A percentile compares a stretch with the other conserved stretches of the same genome.
Conservation (phyloP, 371 early-diverging fungal genomes). For the Zychaea mexicana region DNA sequence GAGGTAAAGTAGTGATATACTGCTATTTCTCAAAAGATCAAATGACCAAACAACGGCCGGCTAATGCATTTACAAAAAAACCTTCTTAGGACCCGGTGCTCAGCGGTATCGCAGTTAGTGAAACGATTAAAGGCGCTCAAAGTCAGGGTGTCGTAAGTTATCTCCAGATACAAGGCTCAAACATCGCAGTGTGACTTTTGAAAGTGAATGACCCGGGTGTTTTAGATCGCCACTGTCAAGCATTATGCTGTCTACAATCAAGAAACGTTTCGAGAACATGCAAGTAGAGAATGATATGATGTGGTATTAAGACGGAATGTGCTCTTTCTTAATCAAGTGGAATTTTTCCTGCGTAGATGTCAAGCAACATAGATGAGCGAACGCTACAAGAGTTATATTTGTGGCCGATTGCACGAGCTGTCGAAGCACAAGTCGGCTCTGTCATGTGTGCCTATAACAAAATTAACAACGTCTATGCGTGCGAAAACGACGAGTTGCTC, state of each 20-base stretch:
- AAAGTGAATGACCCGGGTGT: background rate
- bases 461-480: constrained; percentile 49
- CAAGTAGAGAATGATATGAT: too few species aligned
- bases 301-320: too few species aligned
- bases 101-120: constrained; percentile 28
- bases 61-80: too few species aligned
- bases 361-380: constrained; percentile 42
- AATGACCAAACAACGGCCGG: background rate
- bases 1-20: constrained; percentile 21
- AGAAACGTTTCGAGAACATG: constrained; percentile 28
- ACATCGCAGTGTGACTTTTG: background rate
- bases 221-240: constrained; percentile 52
- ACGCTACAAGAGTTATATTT: constrained; percentile 62
- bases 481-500: constrained; percentile 50
- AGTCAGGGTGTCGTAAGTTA: constrained; percentile 37
- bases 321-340: background rate
- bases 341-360: constrained; percentile 37
- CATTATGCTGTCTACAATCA: constrained; percentile 55
- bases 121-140: constrained; percentile 40
- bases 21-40: background rate
- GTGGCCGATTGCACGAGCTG: constrained; percentile 52
- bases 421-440: constrained; percentile 58
- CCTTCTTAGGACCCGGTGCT: constrained; percentile 50
- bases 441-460: constrained; percentile 65
- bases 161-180: background rate